Evolutionary conservation across 371 early-diverging fungal species (phyloP).

Genomic region (Syncephalastrum sp.): DNA sequence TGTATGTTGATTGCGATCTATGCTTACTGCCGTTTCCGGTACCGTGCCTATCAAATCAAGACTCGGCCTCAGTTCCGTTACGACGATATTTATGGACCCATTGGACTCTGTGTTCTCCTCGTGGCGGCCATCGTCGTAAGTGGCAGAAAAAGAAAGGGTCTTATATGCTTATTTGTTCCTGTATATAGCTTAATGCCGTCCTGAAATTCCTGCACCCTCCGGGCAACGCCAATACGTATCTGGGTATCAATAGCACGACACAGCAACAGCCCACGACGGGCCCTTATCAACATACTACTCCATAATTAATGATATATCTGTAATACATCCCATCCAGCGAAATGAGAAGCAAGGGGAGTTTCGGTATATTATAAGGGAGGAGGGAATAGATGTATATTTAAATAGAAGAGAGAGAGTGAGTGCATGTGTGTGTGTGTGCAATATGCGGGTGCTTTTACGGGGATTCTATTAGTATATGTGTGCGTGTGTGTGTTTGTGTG

Average conservation of each 20-base stretch:
- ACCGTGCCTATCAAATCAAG: conserved; percentile 34
- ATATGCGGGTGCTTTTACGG: no score
- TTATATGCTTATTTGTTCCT: no score
- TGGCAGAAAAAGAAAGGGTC: neutral
- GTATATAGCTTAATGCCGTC: conserved; percentile 18
- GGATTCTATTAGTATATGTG: no score
- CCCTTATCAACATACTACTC: no score
- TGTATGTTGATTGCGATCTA: conserved; percentile 29
- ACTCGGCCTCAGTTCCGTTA: conserved; percentile 29
- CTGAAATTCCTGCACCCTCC: conserved; percentile 11
- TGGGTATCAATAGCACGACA: conserved; percentile 18
- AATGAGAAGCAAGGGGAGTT: no score
- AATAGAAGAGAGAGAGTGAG: no score
- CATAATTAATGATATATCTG: no score
- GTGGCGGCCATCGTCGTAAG: conserved; percentile 38
- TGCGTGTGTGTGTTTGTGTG: no score
- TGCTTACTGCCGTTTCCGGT: conserved; percentile 31
- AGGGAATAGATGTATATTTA: no score
- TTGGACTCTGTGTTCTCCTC: conserved; percentile 29
- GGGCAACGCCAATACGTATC: conserved; percentile 6
- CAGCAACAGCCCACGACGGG: neutral
- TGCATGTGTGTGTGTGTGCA: no score
- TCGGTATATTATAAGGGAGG: no score
- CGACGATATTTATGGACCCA: conserved; percentile 40
- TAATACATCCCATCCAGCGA: no score